Conservation (phyloP, 2,329 filamentous ascomycete species). For the Phoma herbarum region DNA sequence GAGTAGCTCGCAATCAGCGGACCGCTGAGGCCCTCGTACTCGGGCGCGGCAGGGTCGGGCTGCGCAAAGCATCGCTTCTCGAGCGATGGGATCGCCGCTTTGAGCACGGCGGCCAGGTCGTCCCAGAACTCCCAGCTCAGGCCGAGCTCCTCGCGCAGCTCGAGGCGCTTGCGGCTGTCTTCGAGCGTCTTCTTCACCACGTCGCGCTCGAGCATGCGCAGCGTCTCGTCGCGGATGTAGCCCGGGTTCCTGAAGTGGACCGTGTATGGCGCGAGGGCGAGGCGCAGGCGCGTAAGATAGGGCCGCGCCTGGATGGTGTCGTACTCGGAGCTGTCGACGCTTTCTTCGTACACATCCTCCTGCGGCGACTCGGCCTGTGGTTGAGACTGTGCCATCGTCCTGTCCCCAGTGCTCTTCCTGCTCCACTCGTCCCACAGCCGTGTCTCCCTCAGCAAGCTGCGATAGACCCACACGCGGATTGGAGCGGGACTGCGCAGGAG, state of each 20-base stretch:
- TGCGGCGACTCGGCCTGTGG: neutral
- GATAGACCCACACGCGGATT: constrained; percentile 40
- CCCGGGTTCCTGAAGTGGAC: constrained; percentile 68
- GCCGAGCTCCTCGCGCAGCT: constrained; percentile 66
- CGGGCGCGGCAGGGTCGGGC: constrained; percentile 64
- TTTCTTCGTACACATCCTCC: constrained; percentile 27
- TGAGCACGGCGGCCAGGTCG: constrained; percentile 65
- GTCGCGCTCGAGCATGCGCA: constrained; percentile 64
- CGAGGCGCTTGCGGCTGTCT: constrained; percentile 64
- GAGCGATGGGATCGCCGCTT: constrained; percentile 67
- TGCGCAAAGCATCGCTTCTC: constrained; percentile 69
- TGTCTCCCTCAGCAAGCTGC: constrained; percentile 34
- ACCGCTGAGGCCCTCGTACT: constrained; percentile 67
- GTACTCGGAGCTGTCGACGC: constrained; percentile 27
- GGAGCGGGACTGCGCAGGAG: constrained; percentile 39
- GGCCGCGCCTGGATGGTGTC: constrained; percentile 35
- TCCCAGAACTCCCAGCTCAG: constrained; percentile 66
- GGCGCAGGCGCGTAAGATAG: constrained; percentile 56
- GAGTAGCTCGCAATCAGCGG: constrained; percentile 69
- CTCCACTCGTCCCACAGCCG: constrained; percentile 35
- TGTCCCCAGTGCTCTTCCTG: neutral
- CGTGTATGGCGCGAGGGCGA: constrained; percentile 58
- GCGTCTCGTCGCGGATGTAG: constrained; percentile 66
- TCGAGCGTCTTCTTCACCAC: constrained; percentile 68
- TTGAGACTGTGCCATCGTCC: neutral